Percentiles rank a stretch among this genome's conserved stretches.
These are phyloP conservation scores for Trichoderma parareesei DNA, from an alignment of 495 filamentous ascomycete genomes.

Conservation along the genomic window DNA sequence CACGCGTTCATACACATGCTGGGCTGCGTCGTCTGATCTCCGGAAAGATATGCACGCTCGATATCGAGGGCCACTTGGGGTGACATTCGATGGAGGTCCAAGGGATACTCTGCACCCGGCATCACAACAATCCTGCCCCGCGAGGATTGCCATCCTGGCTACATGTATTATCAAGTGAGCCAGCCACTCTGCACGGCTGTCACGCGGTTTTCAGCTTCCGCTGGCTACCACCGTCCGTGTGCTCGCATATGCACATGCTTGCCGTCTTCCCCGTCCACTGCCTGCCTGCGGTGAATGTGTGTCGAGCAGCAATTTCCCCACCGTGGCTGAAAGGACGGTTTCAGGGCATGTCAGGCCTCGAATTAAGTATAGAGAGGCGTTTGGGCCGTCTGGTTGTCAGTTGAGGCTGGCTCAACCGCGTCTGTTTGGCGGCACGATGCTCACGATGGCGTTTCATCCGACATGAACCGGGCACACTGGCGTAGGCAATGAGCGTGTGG, in stretches of 20 bases:
- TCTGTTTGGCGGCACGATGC: no score
- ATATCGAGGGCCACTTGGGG: not conserved
- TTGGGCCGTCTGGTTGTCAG: no score
- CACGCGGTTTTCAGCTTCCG: not conserved
- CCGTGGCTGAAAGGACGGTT: not conserved
- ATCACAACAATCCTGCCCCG: not conserved
- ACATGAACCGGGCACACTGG: no score
- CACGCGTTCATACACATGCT: no score
- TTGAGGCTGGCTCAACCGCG: no score
- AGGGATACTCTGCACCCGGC: not conserved
- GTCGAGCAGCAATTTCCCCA: not conserved
- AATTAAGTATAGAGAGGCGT: not conserved
- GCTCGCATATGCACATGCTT: not conserved
- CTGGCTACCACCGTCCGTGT: not conserved
- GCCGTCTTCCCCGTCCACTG: conserved; percentile 1
- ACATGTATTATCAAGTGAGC: not conserved
- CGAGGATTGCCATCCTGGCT: not conserved
- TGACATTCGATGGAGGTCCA: not conserved
- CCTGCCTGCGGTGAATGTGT: not conserved
- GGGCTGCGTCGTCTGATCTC: no score
- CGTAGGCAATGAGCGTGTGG: no score
- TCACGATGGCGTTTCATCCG: no score
- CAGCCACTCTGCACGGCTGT: conserved; percentile 3
- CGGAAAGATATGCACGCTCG: not conserved
- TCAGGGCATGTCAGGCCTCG: not conserved